Evolutionary conservation across 768 basidiomycete genomes (phyloP).

Genomic region (Sarcodon aspratus): DNA sequence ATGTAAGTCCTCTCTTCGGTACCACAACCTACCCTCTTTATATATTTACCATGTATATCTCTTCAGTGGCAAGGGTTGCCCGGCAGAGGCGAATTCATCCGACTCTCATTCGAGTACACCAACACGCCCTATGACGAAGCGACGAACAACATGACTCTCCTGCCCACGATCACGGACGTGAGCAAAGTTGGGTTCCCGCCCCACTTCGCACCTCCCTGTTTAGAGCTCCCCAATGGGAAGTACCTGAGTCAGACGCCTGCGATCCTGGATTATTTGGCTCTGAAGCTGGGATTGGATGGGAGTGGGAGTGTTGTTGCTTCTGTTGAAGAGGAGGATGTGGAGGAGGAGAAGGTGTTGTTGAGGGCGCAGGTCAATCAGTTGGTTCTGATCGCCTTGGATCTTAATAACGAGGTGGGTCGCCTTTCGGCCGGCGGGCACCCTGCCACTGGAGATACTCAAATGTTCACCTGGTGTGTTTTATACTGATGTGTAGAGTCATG

Average conservation of each 20-base stretch:
- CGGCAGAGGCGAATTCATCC: slow-evolving; percentile 26
- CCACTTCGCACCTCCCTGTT: slow-evolving; percentile 29
- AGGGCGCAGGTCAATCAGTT: slow-evolving; percentile 22
- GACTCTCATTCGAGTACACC: slow-evolving; percentile 25
- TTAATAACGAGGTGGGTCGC: slow-evolving; percentile 22
- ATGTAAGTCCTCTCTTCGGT: slow-evolving; percentile 8
- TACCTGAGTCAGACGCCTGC: slow-evolving; percentile 24
- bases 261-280: slow-evolving; percentile 25
- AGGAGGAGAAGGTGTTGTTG: slow-evolving; percentile 14
- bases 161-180: slow-evolving; percentile 10
- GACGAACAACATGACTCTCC: slow-evolving; percentile 6
- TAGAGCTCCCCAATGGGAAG: slow-evolving; percentile 18
- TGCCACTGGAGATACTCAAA: not conserved
- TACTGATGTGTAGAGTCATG: slow-evolving; percentile 10
- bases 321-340: slow-evolving; percentile 10
- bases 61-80: slow-evolving; percentile 21
- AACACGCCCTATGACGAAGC: slow-evolving; percentile 21
- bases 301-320: slow-evolving; percentile 4
- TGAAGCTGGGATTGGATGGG: slow-evolving; percentile 22
- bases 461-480: not conserved
- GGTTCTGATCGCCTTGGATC: slow-evolving; percentile 24
- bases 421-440: slow-evolving; percentile 2
- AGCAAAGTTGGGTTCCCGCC: slow-evolving; percentile 13
- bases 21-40: not conserved
- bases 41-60: not conserved